These are phyloP conservation scores for Byssoonygena ceratinophila DNA, from an alignment of 2,329 filamentous ascomycete species.

Conservation along the genomic window DNA sequence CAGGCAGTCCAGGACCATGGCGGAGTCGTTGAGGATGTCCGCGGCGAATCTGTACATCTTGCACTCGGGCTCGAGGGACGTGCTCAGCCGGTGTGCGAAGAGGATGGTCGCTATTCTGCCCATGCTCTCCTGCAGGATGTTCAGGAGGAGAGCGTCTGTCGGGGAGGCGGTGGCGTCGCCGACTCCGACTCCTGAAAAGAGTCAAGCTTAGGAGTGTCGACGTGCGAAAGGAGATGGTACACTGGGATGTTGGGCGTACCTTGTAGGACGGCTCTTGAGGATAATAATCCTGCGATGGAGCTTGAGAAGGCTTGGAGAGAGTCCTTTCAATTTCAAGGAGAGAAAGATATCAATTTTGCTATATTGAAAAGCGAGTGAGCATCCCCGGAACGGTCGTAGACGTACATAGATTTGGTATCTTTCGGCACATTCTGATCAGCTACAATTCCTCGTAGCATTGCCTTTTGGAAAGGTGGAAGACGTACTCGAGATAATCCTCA, in stretches of 20 bases:
- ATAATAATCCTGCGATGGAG: constrained; percentile 48
- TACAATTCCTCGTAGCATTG: no score
- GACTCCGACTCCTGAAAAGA: constrained; percentile 57
- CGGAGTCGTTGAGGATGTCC: constrained; percentile 78
- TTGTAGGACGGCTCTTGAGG: constrained; percentile 72
- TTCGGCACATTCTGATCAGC: no score
- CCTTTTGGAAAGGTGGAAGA: constrained; percentile 1
- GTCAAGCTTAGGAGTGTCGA: constrained; percentile 1
- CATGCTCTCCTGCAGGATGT: constrained; percentile 70
- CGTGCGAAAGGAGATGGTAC: background rate
- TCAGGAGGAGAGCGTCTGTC: constrained; percentile 69
- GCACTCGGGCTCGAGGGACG: constrained; percentile 76
- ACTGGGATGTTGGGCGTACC: no score
- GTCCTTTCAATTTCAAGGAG: no score
- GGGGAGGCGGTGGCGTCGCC: constrained; percentile 69
- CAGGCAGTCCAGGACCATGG: constrained; percentile 74
- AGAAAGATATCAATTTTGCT: no score
- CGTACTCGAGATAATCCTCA: constrained; percentile 64
- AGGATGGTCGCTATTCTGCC: constrained; percentile 74
- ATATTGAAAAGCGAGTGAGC: no score
- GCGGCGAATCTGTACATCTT: constrained; percentile 81
- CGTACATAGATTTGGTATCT: constrained; percentile 56
- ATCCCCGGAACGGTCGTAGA: no score
- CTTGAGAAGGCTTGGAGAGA: constrained; percentile 36
- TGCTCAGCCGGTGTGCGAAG: constrained; percentile 73